Base-by-base conservation (phyloP, 2,329 filamentous ascomycete genomes). In the Fusarium paranaense region DNA sequence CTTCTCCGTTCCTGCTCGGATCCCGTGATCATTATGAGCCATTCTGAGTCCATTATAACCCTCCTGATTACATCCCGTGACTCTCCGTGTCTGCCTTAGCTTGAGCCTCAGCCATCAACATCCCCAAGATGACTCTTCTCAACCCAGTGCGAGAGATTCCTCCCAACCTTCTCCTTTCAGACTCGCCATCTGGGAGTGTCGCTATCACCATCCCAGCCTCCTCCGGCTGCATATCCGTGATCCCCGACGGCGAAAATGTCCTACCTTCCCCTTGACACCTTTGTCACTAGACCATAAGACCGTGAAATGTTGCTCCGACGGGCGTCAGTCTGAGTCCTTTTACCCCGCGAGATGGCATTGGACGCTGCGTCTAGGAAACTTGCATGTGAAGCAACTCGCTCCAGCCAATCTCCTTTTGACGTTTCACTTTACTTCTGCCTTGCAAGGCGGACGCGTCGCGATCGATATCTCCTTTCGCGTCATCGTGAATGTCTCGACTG, bases 401-500 rank as follows among this genome's bases (percentile, higher is more conserved):
- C 69, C 42, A 38, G 22, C 47, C 57, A 52, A 63, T 63, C 45
- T 37, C 59, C 18, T 37, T 50, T 38, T 20, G 16, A 62, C 1
- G 57, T 60, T 59, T 64, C 38, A 14, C 67, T 45, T 67, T 54
- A 30, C 66, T 45, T 40, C 54, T 37, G 62, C 56, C 40, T 52
- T 16, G 57, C 33, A 45, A 25, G 40, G 40, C 20, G 25, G 40
- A 32, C 59, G 40, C 59, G 67, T 68, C 67, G 50, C 37, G 54
- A 57, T 45, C 56, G 4, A 61, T 50, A 54, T 64, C 60, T 35
- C 16, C 32, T 35, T 47, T 37, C 42, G 47, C 69, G 50, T 67
- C 63, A 71, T 67, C 42, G 63, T 54, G 57, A 52, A 69, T 50
- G 62, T 33, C 50, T 38, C 35, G 27, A 58, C 69, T 78, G 76